phyloP scores from a whole-genome alignment of 768 basidiomycete genomes.

The Rickenella mellea region DNA sequence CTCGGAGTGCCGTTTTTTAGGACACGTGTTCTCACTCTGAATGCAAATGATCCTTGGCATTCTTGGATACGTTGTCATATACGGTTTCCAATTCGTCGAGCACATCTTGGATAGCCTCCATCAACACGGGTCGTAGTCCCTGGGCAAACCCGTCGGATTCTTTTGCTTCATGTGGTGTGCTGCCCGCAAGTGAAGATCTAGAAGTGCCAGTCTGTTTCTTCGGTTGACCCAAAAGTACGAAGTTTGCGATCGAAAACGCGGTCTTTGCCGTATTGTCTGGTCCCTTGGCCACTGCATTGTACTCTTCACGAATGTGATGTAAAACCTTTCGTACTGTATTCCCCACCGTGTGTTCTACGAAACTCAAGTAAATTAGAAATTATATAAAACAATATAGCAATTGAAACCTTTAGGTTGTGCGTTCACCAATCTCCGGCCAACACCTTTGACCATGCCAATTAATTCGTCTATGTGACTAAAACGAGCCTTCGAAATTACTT shows the following conservation, averaged over 20 bases:
- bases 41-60: slow-evolving; percentile 92
- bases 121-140: slow-evolving; percentile 82
- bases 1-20: slow-evolving; percentile 2
- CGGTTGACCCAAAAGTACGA: slow-evolving; percentile 74
- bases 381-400: slow-evolving; percentile 5
- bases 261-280: slow-evolving; percentile 22
- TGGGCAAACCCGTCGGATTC: slow-evolving; percentile 74
- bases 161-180: slow-evolving; percentile 27
- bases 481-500: slow-evolving; percentile 79
- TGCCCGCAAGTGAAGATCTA: slow-evolving; percentile 23
- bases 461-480: slow-evolving; percentile 86
- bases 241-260: slow-evolving; percentile 69
- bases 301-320: slow-evolving; percentile 93
- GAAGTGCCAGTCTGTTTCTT: slow-evolving; percentile 34
- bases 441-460: slow-evolving; percentile 63
- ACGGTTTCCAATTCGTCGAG: slow-evolving; percentile 94
- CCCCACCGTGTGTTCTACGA: slow-evolving; percentile 83
- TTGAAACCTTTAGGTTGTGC: slow-evolving; percentile 88
- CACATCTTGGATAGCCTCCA: slow-evolving; percentile 96
- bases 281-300: slow-evolving; percentile 60
- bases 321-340: slow-evolving; percentile 91
- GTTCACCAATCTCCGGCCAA: slow-evolving; percentile 74
- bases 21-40: slow-evolving; percentile 64
- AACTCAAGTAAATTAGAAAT: slow-evolving; percentile 1
- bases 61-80: slow-evolving; percentile 89